A percentile compares a stretch with the other conserved stretches of the same genome.
phyloP scores from a whole-genome alignment of 2,329 filamentous ascomycete species.

The Plectosphaerella plurivora region DNA sequence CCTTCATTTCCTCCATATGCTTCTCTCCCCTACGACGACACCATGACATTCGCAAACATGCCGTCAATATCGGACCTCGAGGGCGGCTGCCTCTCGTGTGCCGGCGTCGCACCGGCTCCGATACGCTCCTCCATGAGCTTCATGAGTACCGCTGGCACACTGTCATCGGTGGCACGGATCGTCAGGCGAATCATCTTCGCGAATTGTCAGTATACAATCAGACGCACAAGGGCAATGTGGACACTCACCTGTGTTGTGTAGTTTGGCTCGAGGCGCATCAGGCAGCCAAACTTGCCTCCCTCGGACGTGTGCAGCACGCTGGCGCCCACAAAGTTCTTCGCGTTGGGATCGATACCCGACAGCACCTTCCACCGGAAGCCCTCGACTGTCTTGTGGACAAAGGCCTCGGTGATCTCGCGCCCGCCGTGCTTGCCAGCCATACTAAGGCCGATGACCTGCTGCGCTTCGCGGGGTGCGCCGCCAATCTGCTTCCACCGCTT shows the following conservation, averaged over 20 bases:
- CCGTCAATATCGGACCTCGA: conserved; percentile 49
- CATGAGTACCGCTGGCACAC: conserved; percentile 72
- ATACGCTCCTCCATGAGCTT: conserved; percentile 86
- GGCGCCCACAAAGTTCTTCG: conserved; percentile 89
- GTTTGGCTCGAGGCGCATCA: conserved; percentile 92
- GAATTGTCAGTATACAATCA: conserved; percentile 11
- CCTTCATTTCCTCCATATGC: too few species aligned
- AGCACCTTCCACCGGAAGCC: conserved; percentile 90
- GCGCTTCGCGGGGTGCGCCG: conserved; percentile 78
- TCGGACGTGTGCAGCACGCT: conserved; percentile 79
- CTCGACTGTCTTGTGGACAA: conserved; percentile 68
- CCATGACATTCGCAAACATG: conserved; percentile 53
- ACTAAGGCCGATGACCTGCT: conserved; percentile 73
- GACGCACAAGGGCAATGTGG: neutral
- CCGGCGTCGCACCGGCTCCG: conserved; percentile 43
- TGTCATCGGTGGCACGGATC: conserved; percentile 88
- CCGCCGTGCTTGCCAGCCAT: conserved; percentile 44
- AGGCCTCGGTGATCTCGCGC: conserved; percentile 63
- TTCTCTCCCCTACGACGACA: conserved; percentile 19
- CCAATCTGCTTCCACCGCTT: conserved; percentile 99
- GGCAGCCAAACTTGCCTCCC: conserved; percentile 87
- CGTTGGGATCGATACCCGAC: conserved; percentile 82
- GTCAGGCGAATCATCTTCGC: conserved; percentile 89
- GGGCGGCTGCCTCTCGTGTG: conserved; percentile 34
- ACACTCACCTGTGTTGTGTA: conserved; percentile 72